These are phyloP conservation scores for Amanita muscaria DNA, from an alignment of 768 basidiomycete species.

Conservation along the genomic window DNA sequence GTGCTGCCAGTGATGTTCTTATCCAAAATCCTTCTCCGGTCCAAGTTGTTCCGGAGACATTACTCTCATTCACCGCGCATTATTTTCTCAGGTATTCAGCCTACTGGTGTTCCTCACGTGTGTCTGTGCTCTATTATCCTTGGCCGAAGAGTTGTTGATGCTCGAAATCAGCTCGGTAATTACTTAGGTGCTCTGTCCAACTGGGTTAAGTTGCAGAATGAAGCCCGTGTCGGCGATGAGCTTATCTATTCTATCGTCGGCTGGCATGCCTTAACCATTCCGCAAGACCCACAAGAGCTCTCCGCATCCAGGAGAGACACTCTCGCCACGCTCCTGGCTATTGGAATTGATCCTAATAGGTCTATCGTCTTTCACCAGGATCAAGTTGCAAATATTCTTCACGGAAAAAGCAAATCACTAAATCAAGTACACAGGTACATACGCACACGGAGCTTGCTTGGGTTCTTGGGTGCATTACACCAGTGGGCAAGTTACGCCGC, in stretches of 20 bases:
- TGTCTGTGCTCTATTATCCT: conserved; percentile 16
- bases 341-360: conserved; percentile 73
- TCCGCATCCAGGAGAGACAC: conserved; percentile 59
- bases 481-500: conserved; percentile 70
- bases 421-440: too few species aligned
- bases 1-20: conserved; percentile 12
- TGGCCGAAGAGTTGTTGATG: background rate
- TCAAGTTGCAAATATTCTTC: conserved; percentile 43
- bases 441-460: conserved; percentile 84
- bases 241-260: conserved; percentile 86
- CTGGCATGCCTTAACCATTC: conserved; percentile 89
- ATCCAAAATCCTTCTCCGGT: too few species aligned
- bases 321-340: conserved; percentile 75
- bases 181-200: conserved; percentile 85
- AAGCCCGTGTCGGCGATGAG: conserved; percentile 46
- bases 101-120: conserved; percentile 88
- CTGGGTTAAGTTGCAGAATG: conserved; percentile 76
- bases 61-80: too few species aligned
- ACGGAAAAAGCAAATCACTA: too few species aligned
- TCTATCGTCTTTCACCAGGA: conserved; percentile 84
- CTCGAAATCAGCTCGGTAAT: conserved; percentile 67
- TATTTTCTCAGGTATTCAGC: conserved; percentile 89
- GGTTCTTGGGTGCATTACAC: conserved; percentile 80
- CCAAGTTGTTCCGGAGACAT: too few species aligned
- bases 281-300: conserved; percentile 68